These are phyloP conservation scores for Leucocoprinus leucothites DNA, from an alignment of 768 basidiomycete genomes.

Conservation along the genomic window DNA sequence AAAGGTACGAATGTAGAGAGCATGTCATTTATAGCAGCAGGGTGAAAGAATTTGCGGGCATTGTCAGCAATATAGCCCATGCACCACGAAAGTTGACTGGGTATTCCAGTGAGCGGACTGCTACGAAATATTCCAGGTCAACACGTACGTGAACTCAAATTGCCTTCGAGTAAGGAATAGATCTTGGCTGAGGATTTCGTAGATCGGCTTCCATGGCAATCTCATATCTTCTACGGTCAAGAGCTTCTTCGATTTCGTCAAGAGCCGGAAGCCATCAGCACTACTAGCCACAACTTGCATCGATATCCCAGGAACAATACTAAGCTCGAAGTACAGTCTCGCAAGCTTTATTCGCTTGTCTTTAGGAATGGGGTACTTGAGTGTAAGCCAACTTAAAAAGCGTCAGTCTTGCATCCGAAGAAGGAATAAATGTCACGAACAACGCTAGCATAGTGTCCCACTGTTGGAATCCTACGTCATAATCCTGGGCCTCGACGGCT, in stretches of 20 bases:
- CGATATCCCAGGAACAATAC: conserved; percentile 75
- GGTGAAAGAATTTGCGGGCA: conserved; percentile 83
- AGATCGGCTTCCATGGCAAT: conserved; percentile 81
- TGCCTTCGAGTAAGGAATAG: conserved; percentile 75
- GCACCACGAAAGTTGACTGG: conserved; percentile 72
- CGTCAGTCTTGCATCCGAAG: conserved; percentile 5
- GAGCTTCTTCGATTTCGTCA: conserved; percentile 71
- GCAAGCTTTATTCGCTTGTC: conserved; percentile 71
- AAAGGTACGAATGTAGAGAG: conserved; percentile 79
- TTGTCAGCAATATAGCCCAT: conserved; percentile 70
- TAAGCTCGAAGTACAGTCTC: conserved; percentile 76
- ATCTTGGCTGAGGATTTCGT: conserved; percentile 65
- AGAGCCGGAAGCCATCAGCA: conserved; percentile 55
- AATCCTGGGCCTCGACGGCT: conserved; percentile 77
- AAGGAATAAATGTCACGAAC: conserved; percentile 37
- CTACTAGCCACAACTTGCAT: conserved; percentile 64
- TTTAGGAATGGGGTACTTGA: conserved; percentile 86
- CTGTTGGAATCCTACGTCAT: conserved; percentile 74
- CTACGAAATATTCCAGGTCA: neutral
- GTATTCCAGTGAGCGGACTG: conserved; percentile 7
- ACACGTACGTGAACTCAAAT: conserved; percentile 71
- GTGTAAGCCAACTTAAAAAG: conserved; percentile 58
- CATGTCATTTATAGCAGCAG: conserved; percentile 84
- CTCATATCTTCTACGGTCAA: conserved; percentile 74
- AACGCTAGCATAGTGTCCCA: conserved; percentile 77